Conservation (phyloP, 306 rosid genomes). For the Ormosia emarginata region DNA sequence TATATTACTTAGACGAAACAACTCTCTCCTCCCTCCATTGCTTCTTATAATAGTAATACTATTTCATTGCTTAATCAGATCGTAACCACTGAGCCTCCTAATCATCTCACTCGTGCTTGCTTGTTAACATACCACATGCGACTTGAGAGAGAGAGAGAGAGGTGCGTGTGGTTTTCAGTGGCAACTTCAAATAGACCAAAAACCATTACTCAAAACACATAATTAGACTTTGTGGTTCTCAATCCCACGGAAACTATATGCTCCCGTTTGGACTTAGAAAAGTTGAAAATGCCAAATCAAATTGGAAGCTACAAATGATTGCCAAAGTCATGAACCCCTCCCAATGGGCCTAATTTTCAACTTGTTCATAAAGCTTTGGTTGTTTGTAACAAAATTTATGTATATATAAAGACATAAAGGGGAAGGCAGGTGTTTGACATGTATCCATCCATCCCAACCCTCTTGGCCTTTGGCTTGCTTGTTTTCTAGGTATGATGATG, state of each 20-base stretch:
- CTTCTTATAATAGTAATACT: no score
- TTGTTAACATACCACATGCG: no score
- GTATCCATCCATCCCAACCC: slow-evolving; percentile 19
- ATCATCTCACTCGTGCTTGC: slow-evolving; percentile 41
- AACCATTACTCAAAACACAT: slow-evolving; percentile 9
- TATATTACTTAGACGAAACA: no score
- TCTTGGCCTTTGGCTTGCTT: slow-evolving; percentile 31
- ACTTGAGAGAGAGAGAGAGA: background rate
- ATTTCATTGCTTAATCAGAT: slow-evolving; percentile 36
- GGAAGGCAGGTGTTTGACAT: slow-evolving; percentile 34
- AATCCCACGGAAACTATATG: background rate
- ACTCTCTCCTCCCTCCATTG: no score
- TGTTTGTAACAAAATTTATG: slow-evolving; percentile 29
- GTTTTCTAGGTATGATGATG: slow-evolving; percentile 35
- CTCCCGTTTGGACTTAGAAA: slow-evolving; percentile 6
- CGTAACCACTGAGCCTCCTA: slow-evolving; percentile 32
- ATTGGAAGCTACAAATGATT: slow-evolving; percentile 35
- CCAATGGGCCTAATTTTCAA: slow-evolving; percentile 30
- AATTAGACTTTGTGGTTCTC: slow-evolving; percentile 20
- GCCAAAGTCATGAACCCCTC: slow-evolving; percentile 21
- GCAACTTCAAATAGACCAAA: slow-evolving; percentile 3
- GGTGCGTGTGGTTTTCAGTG: slow-evolving; percentile 18
- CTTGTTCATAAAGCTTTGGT: slow-evolving; percentile 33
- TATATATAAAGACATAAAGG: slow-evolving; percentile 20
- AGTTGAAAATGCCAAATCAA: slow-evolving; percentile 30